These are phyloP conservation scores for Volvariella surrecta DNA, from an alignment of 1,284 basidiomycete species.

Conservation along the genomic window DNA sequence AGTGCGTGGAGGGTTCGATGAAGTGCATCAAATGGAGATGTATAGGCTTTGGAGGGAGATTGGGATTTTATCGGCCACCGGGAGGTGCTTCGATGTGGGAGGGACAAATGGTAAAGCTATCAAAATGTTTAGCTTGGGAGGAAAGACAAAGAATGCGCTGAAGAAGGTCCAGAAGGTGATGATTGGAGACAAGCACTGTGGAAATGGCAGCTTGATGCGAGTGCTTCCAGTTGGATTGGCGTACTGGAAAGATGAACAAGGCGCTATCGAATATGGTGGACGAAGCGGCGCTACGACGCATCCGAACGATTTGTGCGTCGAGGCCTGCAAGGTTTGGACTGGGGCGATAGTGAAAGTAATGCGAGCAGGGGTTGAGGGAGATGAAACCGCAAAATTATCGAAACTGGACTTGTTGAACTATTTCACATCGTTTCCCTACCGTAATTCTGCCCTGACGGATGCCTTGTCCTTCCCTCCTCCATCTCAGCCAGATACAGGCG, in stretches of 20 bases:
- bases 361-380: constrained; percentile 10
- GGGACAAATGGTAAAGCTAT: constrained; percentile 24
- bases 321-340: constrained; percentile 32
- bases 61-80: constrained; percentile 28
- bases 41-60: constrained; percentile 25
- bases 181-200: constrained; percentile 16
- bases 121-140: constrained; percentile 16
- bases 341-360: constrained; percentile 24
- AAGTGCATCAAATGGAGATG: constrained; percentile 26
- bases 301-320: constrained; percentile 28
- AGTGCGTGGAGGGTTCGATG: constrained; percentile 24
- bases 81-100: constrained; percentile 32
- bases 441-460: constrained; percentile 18
- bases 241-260: constrained; percentile 25
- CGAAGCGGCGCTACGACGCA: constrained; percentile 32
- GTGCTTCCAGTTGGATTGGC: constrained; percentile 30
- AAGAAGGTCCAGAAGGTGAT: constrained; percentile 19
- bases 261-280: constrained; percentile 22
- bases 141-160: constrained; percentile 15
- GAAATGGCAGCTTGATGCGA: constrained; percentile 35
- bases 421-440: constrained; percentile 27
- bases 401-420: constrained; percentile 28
- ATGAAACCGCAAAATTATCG: constrained; percentile 15
- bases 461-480: constrained; percentile 20
- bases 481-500: constrained; percentile 7